Conservation (phyloP, 306 rosid species). For the Nissolia schottii region DNA sequence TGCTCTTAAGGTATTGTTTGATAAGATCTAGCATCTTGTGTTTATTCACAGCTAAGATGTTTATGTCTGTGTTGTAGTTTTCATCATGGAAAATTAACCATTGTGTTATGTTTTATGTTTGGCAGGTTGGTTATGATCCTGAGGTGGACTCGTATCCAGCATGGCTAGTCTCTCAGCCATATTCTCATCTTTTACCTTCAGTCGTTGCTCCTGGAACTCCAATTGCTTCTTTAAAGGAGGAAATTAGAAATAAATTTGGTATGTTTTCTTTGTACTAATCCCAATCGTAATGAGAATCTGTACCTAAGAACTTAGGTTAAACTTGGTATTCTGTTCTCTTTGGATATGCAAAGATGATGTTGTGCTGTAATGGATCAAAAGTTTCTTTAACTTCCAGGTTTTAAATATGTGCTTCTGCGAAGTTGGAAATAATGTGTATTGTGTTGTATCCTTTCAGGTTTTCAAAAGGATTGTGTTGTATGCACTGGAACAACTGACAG, state of each 20-base stretch:
- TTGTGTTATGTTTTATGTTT: constrained; percentile 24
- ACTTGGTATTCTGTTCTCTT: not conserved
- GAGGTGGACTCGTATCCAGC: constrained; percentile 76
- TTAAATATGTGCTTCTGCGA: not conserved
- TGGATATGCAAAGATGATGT: not conserved
- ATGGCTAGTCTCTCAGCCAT: constrained; percentile 76
- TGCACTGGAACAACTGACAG: constrained; percentile 97
- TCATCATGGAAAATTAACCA: not conserved
- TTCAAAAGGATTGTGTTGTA: constrained; percentile 64
- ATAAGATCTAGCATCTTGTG: not conserved
- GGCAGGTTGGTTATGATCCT: constrained; percentile 96
- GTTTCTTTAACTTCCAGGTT: not conserved
- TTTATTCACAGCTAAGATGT: not conserved
- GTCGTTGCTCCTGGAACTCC: constrained; percentile 86
- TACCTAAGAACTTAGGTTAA: not conserved
- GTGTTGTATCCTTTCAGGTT: constrained; percentile 50
- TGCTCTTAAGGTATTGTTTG: constrained; percentile 64
- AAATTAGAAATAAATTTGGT: constrained; percentile 53
- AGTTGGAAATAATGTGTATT: constrained; percentile 11
- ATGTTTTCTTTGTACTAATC: constrained; percentile 9
- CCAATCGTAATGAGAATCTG: not conserved
- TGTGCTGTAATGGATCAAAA: not conserved
- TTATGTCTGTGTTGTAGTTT: not conserved
- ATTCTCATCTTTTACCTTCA: constrained; percentile 69
- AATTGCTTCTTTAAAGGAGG: constrained; percentile 60